A percentile compares a stretch with the other conserved stretches of the same genome.
These are phyloP conservation scores for Arthroderma uncinatum DNA, from an alignment of 2,329 filamentous ascomycete genomes.

Conservation along the genomic window DNA sequence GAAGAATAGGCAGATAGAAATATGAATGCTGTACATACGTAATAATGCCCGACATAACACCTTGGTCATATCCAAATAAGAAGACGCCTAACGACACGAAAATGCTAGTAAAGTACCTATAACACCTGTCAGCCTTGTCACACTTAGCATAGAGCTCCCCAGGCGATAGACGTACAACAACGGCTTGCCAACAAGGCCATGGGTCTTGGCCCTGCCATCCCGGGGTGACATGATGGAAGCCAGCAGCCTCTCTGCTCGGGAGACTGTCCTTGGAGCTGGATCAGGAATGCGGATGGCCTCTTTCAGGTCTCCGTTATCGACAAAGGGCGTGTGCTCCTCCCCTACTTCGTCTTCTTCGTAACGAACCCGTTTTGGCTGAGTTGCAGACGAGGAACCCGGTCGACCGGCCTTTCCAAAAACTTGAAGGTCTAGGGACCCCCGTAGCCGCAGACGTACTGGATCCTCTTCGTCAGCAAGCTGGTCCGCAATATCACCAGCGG, in stretches of 20 bases:
- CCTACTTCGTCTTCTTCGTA: slow-evolving; percentile 45
- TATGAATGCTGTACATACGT: slow-evolving; percentile 39
- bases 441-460: slow-evolving; percentile 60
- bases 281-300: slow-evolving; percentile 61
- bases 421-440: slow-evolving; percentile 53
- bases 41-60: slow-evolving; percentile 59
- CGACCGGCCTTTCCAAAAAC: slow-evolving; percentile 37
- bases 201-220: slow-evolving; percentile 57
- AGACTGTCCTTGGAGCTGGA: slow-evolving; percentile 52
- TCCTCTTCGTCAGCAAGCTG: slow-evolving; percentile 76
- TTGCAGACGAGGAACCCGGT: slow-evolving; percentile 12
- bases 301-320: slow-evolving; percentile 16
- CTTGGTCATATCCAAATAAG: slow-evolving; percentile 54
- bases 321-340: slow-evolving; percentile 25
- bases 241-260: slow-evolving; percentile 57
- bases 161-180: slow-evolving; percentile 55
- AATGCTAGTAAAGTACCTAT: slow-evolving; percentile 86
- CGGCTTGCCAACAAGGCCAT: slow-evolving; percentile 91
- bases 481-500: slow-evolving; percentile 87
- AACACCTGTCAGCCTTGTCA: neutral
- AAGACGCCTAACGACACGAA: slow-evolving; percentile 54
- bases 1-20: slow-evolving; percentile 17
- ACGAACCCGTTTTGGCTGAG: slow-evolving; percentile 54
- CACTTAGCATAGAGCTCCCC: slow-evolving; percentile 18
- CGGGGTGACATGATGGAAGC: slow-evolving; percentile 75